These are phyloP conservation scores for Sclerotinia sclerotiorum DNA, from an alignment of 2,329 filamentous ascomycete species.

Conservation along the genomic window DNA sequence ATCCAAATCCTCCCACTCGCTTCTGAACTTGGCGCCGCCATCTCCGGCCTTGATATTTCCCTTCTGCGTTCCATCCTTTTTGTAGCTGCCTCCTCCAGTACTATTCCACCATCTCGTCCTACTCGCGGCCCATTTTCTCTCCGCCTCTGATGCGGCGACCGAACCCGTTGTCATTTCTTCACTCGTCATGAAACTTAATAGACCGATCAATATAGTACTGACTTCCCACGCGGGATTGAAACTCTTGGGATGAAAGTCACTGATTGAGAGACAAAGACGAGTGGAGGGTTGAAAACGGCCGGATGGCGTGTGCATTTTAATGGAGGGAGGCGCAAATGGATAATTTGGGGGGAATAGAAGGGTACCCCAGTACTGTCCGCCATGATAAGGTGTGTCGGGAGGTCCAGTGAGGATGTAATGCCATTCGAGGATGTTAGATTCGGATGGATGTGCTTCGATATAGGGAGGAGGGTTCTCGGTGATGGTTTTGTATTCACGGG, in stretches of 20 bases:
- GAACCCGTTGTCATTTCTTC: conserved; percentile 98
- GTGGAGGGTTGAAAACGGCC: conserved; percentile 93
- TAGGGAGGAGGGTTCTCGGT: conserved; percentile 80
- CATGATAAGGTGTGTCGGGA: conserved; percentile 88
- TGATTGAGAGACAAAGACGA: conserved; percentile 90
- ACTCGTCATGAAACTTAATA: conserved; percentile 96
- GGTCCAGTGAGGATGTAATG: conserved; percentile 95
- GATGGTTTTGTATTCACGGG: conserved; percentile 64
- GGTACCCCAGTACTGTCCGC: conserved; percentile 97
- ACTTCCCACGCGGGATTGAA: conserved; percentile 99
- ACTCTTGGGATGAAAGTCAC: conserved; percentile 94
- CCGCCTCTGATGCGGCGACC: conserved; percentile 71
- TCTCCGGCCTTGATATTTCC: conserved; percentile 89
- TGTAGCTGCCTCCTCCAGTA: conserved; percentile 65
- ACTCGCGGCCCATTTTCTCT: conserved; percentile 75
- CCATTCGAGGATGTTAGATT: conserved; percentile 92
- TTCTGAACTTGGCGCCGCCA: conserved; percentile 83
- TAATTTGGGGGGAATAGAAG: conserved; percentile 95
- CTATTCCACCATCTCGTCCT: conserved; percentile 95
- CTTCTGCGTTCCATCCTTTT: conserved; percentile 50
- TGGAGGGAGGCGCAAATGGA: conserved; percentile 93
- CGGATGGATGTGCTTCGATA: conserved; percentile 85
- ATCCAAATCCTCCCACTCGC: conserved; percentile 88
- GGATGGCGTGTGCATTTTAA: conserved; percentile 97
- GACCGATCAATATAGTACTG: conserved; percentile 89